Percentiles rank a stretch among this genome's conserved stretches.
Conservation (phyloP, 495 filamentous ascomycete species). For the Glutinoglossum americanum region DNA sequence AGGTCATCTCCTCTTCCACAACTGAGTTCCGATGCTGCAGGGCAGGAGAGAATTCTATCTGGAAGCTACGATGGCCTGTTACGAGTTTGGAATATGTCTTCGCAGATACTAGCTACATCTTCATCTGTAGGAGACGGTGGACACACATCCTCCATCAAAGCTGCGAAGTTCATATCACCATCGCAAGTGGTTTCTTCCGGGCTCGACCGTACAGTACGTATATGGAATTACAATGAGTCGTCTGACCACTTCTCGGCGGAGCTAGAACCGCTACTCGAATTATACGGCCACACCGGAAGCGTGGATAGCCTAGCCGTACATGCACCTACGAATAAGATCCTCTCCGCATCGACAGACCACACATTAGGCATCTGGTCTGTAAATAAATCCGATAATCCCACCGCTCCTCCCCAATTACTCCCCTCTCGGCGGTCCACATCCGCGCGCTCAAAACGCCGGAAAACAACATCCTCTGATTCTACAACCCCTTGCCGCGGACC, state of each 20-base stretch:
- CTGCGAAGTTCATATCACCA: constrained; percentile 57
- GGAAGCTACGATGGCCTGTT: constrained; percentile 77
- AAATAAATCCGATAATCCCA: constrained; percentile 46
- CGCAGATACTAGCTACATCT: constrained; percentile 52
- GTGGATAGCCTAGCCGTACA: constrained; percentile 65
- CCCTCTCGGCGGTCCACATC: constrained; percentile 21
- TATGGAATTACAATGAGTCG: constrained; percentile 68
- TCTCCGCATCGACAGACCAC: constrained; percentile 66
- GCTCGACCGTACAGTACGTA: constrained; percentile 57
- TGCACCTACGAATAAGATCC: constrained; percentile 46
- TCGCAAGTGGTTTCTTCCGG: constrained; percentile 58
- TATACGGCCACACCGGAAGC: constrained; percentile 62
- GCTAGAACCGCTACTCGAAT: constrained; percentile 54
- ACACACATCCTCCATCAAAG: constrained; percentile 54
- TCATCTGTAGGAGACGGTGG: constrained; percentile 37
- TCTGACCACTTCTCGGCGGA: constrained; percentile 35
- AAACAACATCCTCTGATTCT: constrained; percentile 32
- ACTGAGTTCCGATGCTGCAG: constrained; percentile 15
- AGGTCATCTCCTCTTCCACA: constrained; percentile 22
- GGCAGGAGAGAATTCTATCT: constrained; percentile 57
- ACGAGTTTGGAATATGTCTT: constrained; percentile 73
- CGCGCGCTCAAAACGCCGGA: constrained; percentile 53
- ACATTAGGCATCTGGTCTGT: constrained; percentile 69
- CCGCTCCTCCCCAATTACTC: constrained; percentile 41
- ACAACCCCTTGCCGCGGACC: constrained; percentile 54